A percentile compares a stretch with the other conserved stretches of the same genome.
Conservation (phyloP, 108 stramenopile genomes). For the Cyclotella baltica region DNA sequence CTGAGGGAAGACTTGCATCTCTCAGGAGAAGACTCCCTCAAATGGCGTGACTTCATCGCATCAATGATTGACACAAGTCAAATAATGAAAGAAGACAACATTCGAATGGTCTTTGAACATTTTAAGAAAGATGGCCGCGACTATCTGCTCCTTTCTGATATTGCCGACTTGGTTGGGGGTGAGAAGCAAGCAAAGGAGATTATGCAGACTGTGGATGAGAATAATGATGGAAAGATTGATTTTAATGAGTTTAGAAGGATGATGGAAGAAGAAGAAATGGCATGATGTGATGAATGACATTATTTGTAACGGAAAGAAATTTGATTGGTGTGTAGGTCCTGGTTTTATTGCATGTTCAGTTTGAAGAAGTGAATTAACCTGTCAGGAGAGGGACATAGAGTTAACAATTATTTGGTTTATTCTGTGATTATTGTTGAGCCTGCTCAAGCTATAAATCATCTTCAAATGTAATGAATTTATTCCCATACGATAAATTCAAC, state of each 20-base stretch:
- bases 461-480: too few relatives aligned
- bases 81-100: slow-evolving; percentile 83
- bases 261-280: slow-evolving; percentile 37
- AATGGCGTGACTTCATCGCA: slow-evolving; percentile 88
- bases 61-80: slow-evolving; percentile 85
- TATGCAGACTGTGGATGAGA: slow-evolving; percentile 75
- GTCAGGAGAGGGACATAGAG: too few relatives aligned
- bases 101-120: slow-evolving; percentile 85
- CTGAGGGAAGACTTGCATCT: slow-evolving; percentile 70
- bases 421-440: too few relatives aligned
- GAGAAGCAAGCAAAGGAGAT: slow-evolving; percentile 86
- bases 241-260: slow-evolving; percentile 81
- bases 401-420: too few relatives aligned
- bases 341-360: too few relatives aligned
- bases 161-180: slow-evolving; percentile 80
- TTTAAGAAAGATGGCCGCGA: slow-evolving; percentile 74
- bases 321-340: too few relatives aligned
- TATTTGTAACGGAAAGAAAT: too few relatives aligned
- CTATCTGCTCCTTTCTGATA: slow-evolving; percentile 78
- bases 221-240: slow-evolving; percentile 86
- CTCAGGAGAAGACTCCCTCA: slow-evolving; percentile 78
- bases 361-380: too few relatives aligned
- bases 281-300: too few relatives aligned
- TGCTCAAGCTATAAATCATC: too few relatives aligned
- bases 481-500: too few relatives aligned